A percentile compares a stretch with the other conserved stretches of the same genome.
phyloP scores from a whole-genome alignment of 192 early-diverging fungal species.

The Fimicolochytrium jonesii region DNA sequence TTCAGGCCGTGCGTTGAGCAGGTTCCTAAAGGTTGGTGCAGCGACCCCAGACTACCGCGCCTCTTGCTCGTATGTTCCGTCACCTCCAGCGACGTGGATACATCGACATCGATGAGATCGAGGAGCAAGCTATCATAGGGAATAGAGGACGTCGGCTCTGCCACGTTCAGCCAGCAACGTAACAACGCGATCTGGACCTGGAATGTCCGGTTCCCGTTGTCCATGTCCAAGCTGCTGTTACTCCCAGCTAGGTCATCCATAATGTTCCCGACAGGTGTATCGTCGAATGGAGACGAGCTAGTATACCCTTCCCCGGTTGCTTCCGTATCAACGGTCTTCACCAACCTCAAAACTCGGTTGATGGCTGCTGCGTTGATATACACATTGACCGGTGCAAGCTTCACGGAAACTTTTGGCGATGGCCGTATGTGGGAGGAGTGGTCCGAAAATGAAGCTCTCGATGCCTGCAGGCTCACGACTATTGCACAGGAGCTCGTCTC shows the following conservation, averaged over 20 bases:
- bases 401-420: background rate
- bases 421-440: too few relatives aligned
- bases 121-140: too few relatives aligned
- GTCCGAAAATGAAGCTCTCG: too few relatives aligned
- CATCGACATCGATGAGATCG: background rate
- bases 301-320: background rate
- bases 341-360: background rate
- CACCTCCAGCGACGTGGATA: background rate
- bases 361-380: background rate
- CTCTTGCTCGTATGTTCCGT: background rate
- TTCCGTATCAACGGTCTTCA: too few relatives aligned
- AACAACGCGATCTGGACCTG: too few relatives aligned
- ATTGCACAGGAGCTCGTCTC: too few relatives aligned
- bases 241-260: constrained; percentile 3
- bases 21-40: background rate
- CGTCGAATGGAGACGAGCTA: too few relatives aligned
- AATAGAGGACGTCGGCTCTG: too few relatives aligned
- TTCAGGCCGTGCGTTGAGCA: background rate
- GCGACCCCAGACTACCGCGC: background rate
- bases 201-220: too few relatives aligned
- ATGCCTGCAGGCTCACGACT: too few relatives aligned
- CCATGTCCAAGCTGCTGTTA: too few relatives aligned
- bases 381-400: constrained; percentile 3
- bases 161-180: too few relatives aligned
- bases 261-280: background rate